Evolutionary conservation across 1,284 basidiomycete species (phyloP).

Genomic region (Sphagnurus paluster): DNA sequence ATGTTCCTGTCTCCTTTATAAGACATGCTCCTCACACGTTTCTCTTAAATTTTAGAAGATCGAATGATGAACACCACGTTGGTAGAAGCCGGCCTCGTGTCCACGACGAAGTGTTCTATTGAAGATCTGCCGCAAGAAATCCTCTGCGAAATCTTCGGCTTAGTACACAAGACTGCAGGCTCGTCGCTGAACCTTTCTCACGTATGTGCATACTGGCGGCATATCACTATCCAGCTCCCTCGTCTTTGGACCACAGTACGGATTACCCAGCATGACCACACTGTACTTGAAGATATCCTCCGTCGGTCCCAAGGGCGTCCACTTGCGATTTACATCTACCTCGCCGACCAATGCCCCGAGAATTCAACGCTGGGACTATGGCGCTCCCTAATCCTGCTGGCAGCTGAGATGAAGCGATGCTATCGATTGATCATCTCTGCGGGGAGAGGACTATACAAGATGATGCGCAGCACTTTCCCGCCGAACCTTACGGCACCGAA

Average conservation of each 20-base stretch:
- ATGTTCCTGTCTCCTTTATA: too few species aligned
- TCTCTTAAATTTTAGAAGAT: background rate
- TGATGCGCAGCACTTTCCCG: background rate
- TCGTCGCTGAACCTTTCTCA: background rate
- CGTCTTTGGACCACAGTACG: background rate
- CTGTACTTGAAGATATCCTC: background rate
- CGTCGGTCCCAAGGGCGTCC: background rate
- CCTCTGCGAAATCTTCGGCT: background rate
- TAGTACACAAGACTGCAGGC: background rate
- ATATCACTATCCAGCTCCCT: background rate
- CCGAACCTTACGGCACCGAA: background rate
- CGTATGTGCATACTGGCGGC: background rate
- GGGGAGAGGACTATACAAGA: background rate
- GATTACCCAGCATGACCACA: background rate
- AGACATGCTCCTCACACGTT: background rate
- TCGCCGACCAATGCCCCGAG: background rate
- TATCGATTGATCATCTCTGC: background rate
- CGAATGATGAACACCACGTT: background rate
- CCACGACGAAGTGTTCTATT: background rate
- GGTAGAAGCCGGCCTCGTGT: background rate
- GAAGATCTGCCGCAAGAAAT: background rate
- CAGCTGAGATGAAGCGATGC: background rate
- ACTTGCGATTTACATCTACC: background rate
- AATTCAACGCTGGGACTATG: background rate
- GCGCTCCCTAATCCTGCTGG: background rate